Base-by-base conservation (phyloP, 176 grass and related monocot genomes). In the Puccinellia tenuiflora region DNA sequence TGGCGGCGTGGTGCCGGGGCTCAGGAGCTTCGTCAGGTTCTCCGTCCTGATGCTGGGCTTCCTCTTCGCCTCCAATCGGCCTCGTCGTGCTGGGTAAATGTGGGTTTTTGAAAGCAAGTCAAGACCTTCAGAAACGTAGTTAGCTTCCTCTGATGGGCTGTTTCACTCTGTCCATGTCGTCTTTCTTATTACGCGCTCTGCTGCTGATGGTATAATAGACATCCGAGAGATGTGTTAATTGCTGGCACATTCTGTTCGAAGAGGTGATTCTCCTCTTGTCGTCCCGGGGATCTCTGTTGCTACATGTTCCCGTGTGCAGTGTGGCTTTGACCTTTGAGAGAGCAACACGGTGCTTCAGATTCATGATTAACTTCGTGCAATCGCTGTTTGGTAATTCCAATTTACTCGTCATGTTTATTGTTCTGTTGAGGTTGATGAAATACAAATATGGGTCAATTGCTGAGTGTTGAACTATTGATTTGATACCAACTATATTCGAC, bases 1-100 rank as follows among this genome's bases (percentile, higher is more conserved):
- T 13, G 35, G 69, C 59, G 14, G 22, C 48, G 70, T 87, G 59
- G 85, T 34, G 25, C 59, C 34, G 0, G 70, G 59, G 26, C 0
- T 16, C 17, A 42, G 43, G 47, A 67, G 70, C 70, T 29, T 86
- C 68, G 33, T 81, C 68, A 33, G 78, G 25, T 74, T 81, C 68
- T 38, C 31, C 77, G 2, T 16, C 37, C 16, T 82, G 7, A 29
- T 83, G 73, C 29, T 72, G 52, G 57, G 52, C 20, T 60, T 82
- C 40, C 51, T 88, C 26, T 43, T 65, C 14, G 33, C 1, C 31
- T 68, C 64, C 31, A 9, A 38, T 68, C 65, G 35, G 65, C 65
- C 35, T 40, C 65, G 6, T 70, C 67, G 20, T 24, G 65, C 0
- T 68, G 65, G 16, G 65, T 40, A 43, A 68, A 68, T 35, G 9